These are phyloP conservation scores for Candida piceae DNA, from an alignment of 805 yeast genomes.

Conservation along the genomic window DNA sequence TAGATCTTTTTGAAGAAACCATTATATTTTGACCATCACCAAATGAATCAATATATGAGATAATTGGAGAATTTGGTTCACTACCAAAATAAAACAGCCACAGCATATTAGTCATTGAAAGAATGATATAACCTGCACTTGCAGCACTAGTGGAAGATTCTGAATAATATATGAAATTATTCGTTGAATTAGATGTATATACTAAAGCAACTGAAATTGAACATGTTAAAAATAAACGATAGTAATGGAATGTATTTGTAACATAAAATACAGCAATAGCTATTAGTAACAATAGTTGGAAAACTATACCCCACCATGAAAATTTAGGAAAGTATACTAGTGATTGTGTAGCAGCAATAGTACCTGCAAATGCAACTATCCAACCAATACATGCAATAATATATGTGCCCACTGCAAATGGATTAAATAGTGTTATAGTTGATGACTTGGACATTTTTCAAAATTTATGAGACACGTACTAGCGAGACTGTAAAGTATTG, in stretches of 20 bases:
- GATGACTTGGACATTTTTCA: constrained; percentile 14
- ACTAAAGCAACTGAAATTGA: constrained; percentile 67
- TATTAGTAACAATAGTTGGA: constrained; percentile 58
- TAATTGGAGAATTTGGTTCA: constrained; percentile 82
- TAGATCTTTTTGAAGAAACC: constrained; percentile 15
- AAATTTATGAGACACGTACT: too few species aligned
- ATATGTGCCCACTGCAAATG: constrained; percentile 80
- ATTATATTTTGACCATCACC: constrained; percentile 39
- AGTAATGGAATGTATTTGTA: constrained; percentile 61
- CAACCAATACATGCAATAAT: constrained; percentile 74
- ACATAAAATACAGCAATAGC: constrained; percentile 47
- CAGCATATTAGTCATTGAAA: constrained; percentile 73
- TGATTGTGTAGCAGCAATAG: constrained; percentile 49
- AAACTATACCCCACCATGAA: constrained; percentile 96
- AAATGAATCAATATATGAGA: constrained; percentile 79
- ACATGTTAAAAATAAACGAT: constrained; percentile 55
- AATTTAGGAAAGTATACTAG: constrained; percentile 61
- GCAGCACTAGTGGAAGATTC: constrained; percentile 74
- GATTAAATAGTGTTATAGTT: constrained; percentile 36
- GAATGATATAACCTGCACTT: constrained; percentile 84
- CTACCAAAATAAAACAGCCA: constrained; percentile 92
- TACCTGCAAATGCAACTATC: constrained; percentile 86
- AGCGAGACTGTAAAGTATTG: too few species aligned
- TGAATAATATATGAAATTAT: constrained; percentile 65
- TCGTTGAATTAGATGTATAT: constrained; percentile 81